Evolutionary conservation across 108 stramenopile genomes (phyloP).

Genomic region (Nitzschia putrida): DNA sequence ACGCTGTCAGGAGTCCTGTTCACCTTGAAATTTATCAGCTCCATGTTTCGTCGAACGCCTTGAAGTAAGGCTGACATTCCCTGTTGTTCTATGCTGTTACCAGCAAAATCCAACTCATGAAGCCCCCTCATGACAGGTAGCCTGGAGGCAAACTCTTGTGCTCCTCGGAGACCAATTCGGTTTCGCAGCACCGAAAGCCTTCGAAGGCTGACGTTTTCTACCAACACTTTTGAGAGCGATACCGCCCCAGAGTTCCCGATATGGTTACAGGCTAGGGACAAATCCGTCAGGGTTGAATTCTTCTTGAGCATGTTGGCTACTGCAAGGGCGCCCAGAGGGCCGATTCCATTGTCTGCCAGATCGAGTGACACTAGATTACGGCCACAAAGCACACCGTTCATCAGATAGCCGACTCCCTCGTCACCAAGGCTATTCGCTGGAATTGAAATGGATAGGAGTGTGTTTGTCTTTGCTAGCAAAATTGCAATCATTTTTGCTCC

Average conservation of each 20-base stretch:
- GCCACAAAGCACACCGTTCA: conserved; percentile 1
- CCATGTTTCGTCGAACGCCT: conserved; percentile 26
- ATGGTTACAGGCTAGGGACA: conserved; percentile 29
- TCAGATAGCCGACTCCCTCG: background rate
- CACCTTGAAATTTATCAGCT: conserved; percentile 8
- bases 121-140: conserved; percentile 24
- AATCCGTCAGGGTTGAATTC: conserved; percentile 16
- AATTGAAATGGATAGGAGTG: background rate
- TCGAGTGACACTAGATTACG: background rate
- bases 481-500: background rate
- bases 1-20: background rate
- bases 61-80: conserved; percentile 10
- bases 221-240: conserved; percentile 3
- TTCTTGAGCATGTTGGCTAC: conserved; percentile 19
- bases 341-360: conserved; percentile 25
- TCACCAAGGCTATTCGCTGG: background rate
- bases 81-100: conserved; percentile 5
- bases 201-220: conserved; percentile 9
- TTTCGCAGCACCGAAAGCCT: conserved; percentile 7
- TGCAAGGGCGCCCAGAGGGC: background rate
- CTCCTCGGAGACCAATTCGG: conserved; percentile 16
- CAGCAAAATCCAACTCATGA: conserved; percentile 18
- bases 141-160: conserved; percentile 3
- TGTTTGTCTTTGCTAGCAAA: background rate
- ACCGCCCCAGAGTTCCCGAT: conserved; percentile 15